Evolutionary conservation across 805 yeast species (phyloP).

Genomic region (Yarrowia porcina): DNA sequence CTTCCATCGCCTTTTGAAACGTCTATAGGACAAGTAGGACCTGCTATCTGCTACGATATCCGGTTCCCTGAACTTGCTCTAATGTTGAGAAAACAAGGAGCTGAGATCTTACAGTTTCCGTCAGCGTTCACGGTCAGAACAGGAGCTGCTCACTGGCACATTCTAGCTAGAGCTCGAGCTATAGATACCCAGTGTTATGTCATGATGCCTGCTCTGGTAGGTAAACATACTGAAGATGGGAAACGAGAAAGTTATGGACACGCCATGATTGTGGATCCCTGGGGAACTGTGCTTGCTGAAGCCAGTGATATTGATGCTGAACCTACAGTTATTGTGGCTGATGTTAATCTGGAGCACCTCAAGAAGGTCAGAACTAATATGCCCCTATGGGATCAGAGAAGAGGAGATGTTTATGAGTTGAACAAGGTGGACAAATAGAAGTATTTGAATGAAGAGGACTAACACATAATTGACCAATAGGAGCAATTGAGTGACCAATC

Average conservation of each 20-base stretch:
- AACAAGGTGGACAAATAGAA: background rate
- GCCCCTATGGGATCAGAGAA: slow-evolving; percentile 26
- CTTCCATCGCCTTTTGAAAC: slow-evolving; percentile 55
- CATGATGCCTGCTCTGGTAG: slow-evolving; percentile 85
- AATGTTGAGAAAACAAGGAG: slow-evolving; percentile 62
- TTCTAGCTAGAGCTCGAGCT: slow-evolving; percentile 78
- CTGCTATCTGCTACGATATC: slow-evolving; percentile 67
- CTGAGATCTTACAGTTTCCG: slow-evolving; percentile 75
- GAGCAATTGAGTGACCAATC: too few relatives aligned
- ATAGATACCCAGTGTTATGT: slow-evolving; percentile 85
- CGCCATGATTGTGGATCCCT: slow-evolving; percentile 82
- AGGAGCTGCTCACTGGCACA: slow-evolving; percentile 87
- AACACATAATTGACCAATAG: too few relatives aligned
- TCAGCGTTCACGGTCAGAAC: slow-evolving; percentile 91
- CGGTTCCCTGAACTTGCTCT: slow-evolving; percentile 81
- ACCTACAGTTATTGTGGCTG: slow-evolving; percentile 59
- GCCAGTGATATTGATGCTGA: slow-evolving; percentile 60
- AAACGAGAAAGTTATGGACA: slow-evolving; percentile 82
- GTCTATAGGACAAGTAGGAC: slow-evolving; percentile 50
- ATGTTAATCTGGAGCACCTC: slow-evolving; percentile 40
- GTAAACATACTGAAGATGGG: slow-evolving; percentile 58
- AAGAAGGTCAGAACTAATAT: slow-evolving; percentile 7
- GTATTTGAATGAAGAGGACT: too few relatives aligned
- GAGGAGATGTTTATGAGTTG: slow-evolving; percentile 5
- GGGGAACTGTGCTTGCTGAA: slow-evolving; percentile 75